Base-by-base conservation (phyloP, 169 alveolate species). In the Cryptosporidium sp. region DNA sequence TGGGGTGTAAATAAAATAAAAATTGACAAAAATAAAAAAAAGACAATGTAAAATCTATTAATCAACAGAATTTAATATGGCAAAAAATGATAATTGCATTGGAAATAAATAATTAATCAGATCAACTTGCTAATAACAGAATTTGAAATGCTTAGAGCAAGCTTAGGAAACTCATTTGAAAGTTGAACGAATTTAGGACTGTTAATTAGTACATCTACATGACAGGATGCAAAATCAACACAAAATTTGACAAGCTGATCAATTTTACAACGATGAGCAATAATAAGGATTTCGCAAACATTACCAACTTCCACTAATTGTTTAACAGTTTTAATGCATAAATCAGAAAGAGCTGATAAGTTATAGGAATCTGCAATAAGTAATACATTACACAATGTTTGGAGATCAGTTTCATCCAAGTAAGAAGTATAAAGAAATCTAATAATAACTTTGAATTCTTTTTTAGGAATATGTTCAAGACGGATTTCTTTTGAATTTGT, bases 141-240 rank as follows among this genome's bases (percentile, higher is more conserved):
- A 33, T 37, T 62, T 26, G 89, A 80, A 37, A 80, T 80, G 12
- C 70, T 80, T 8, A 62, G 56, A 9, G 89, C 89, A 18, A 80
- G 62, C 35, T 80, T 37, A 9, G 89, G 89, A 10, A 44, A 42
- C 12, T 60, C 48, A 26, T 26, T 62, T 5, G 72, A 44, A 16
- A 80, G 67, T 44, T 80, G 23, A 12, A 21, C 16, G 45, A 80
- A 80, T 21, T 61, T 23, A 5, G 33, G 45, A 6, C 75, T 42
- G n/a, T 65, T 80, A n/a, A 80, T 80, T 33, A 80, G 14, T n/a
- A 35, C 35, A n/a, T 60, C 62, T 5, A 48, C 68, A 42, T 80
- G 72, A n/a, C 23, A 45, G 33, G 89, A 60, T n/a, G 89, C 89
- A 42, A 80, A 80, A 37, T 80, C 75, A 23, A 80, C 70, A 14